phyloP scores from a whole-genome alignment of 2,329 filamentous ascomycete species.

The Elsinoe ampelina region DNA sequence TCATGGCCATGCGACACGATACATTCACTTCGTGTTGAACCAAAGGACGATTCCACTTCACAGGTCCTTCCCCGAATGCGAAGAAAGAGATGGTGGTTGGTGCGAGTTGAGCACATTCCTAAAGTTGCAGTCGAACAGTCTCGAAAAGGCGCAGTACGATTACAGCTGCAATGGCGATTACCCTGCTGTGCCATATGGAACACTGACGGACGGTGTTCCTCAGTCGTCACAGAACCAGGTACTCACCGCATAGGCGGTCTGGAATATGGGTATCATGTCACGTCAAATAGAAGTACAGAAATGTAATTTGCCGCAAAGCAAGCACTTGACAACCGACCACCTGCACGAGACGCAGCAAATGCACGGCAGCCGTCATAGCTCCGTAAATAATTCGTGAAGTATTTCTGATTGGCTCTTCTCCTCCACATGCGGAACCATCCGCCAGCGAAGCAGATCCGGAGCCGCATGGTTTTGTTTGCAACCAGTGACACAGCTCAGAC shows the following conservation, averaged over 20 bases:
- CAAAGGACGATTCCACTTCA: slow-evolving; percentile 64
- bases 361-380: background rate
- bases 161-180: slow-evolving; percentile 57
- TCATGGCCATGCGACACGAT: slow-evolving; percentile 22
- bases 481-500: background rate
- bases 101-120: slow-evolving; percentile 64
- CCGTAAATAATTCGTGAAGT: slow-evolving; percentile 1
- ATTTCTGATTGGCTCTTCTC: background rate
- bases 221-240: slow-evolving; percentile 11
- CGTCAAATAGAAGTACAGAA: background rate
- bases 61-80: slow-evolving; percentile 56
- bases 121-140: slow-evolving; percentile 50
- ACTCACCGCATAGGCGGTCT: background rate
- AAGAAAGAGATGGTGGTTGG: slow-evolving; percentile 61
- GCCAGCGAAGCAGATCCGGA: slow-evolving; percentile 3
- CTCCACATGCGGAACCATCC: background rate
- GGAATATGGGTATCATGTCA: background rate
- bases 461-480: slow-evolving; percentile 2
- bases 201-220: slow-evolving; percentile 43
- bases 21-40: slow-evolving; percentile 29
- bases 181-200: slow-evolving; percentile 39
- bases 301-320: background rate
- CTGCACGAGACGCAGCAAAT: background rate
- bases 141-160: slow-evolving; percentile 51
- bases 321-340: background rate